Evolutionary conservation across 176 grass and related monocot genomes (phyloP).

Genomic region (Hordeum marinum): DNA sequence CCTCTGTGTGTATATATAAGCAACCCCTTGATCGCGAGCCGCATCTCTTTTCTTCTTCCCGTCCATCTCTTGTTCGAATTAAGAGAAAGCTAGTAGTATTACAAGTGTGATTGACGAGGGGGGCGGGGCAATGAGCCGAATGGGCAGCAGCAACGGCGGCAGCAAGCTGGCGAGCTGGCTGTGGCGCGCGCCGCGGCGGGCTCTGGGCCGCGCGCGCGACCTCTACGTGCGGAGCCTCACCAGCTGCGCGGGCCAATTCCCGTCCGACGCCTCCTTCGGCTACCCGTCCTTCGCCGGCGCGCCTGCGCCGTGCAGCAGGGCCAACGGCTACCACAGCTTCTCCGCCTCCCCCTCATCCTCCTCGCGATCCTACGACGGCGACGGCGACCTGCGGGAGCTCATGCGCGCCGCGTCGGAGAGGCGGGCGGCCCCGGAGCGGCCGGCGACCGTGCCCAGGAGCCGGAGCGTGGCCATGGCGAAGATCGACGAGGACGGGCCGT

Average conservation of each 20-base stretch:
- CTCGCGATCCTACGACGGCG: constrained; percentile 10
- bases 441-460: constrained; percentile 27
- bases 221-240: constrained; percentile 56
- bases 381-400: constrained; percentile 63
- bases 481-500: constrained; percentile 74
- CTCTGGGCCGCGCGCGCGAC: constrained; percentile 51
- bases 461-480: constrained; percentile 57
- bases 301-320: not conserved
- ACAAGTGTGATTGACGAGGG: not conserved
- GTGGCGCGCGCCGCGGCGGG: constrained; percentile 33
- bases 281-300: constrained; percentile 21
- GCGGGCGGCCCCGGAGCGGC: not conserved
- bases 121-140: constrained; percentile 3
- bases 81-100: not conserved
- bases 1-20: not conserved
- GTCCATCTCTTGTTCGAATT: not conserved
- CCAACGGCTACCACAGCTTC: not conserved
- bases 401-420: constrained; percentile 63
- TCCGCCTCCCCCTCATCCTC: not conserved
- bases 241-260: constrained; percentile 44
- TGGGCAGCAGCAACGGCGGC: constrained; percentile 4
- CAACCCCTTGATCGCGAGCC: not conserved
- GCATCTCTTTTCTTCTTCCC: not conserved
- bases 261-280: constrained; percentile 25
- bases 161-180: constrained; percentile 35